Evolutionary conservation across 2,329 filamentous ascomycete genomes (phyloP).

Genomic region (Cadophora luteo-olivacea): DNA sequence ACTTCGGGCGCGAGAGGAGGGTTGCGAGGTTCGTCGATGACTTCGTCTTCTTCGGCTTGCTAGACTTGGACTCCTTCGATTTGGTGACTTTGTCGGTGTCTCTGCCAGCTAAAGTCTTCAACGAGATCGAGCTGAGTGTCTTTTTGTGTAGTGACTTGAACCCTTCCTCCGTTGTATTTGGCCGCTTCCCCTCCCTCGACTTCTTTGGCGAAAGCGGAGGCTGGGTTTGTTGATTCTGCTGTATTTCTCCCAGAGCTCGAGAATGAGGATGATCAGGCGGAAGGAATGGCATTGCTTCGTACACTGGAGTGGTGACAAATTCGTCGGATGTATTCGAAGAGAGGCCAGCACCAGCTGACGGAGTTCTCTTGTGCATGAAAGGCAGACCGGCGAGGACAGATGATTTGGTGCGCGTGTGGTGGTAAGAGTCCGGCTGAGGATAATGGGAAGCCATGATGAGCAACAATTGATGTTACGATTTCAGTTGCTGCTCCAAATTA

Average conservation of each 20-base stretch:
- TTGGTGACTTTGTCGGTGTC: constrained; percentile 47
- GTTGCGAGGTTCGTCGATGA: constrained; percentile 83
- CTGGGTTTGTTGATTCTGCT: constrained; percentile 57
- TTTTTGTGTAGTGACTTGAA: constrained; percentile 53
- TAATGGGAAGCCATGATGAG: constrained; percentile 42
- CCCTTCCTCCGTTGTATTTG: constrained; percentile 42
- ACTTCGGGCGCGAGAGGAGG: constrained; percentile 77
- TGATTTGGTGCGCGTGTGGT: constrained; percentile 44
- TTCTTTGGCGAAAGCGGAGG: constrained; percentile 50
- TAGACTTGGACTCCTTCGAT: constrained; percentile 52
- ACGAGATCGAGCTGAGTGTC: constrained; percentile 51
- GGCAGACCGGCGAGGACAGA: constrained; percentile 40
- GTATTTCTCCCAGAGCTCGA: constrained; percentile 61
- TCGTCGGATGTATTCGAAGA: constrained; percentile 33
- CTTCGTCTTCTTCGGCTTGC: constrained; percentile 79
- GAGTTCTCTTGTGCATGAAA: constrained; percentile 45
- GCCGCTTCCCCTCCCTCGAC: constrained; percentile 44
- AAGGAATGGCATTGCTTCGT: constrained; percentile 45
- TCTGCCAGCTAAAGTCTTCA: constrained; percentile 51
- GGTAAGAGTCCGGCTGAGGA: constrained; percentile 35
- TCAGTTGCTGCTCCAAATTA: constrained; percentile 27
- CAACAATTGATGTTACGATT: constrained; percentile 27
- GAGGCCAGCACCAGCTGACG: constrained; percentile 40
- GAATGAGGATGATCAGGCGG: constrained; percentile 47
- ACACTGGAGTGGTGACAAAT: constrained; percentile 35